These are phyloP conservation scores for Yamadazyma siamensis DNA, from an alignment of 1,139 yeast species.

Conservation along the genomic window DNA sequence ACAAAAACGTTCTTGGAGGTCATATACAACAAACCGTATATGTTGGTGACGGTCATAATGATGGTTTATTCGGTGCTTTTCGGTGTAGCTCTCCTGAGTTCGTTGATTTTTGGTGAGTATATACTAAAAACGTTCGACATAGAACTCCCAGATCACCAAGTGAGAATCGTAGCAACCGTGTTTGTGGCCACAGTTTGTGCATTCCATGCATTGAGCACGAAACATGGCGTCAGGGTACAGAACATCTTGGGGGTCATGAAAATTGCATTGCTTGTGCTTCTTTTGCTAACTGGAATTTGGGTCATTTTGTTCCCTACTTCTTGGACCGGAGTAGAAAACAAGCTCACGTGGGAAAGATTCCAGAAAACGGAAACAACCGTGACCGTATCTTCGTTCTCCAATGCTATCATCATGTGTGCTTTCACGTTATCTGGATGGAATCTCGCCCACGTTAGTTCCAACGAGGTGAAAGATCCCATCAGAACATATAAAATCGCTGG, in stretches of 20 bases:
- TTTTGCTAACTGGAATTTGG: conserved; percentile 50
- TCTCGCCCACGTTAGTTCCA: conserved; percentile 57
- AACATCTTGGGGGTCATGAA: conserved; percentile 57
- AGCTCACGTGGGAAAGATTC: conserved; percentile 33
- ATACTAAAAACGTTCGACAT: conserved; percentile 48
- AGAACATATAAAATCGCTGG: conserved; percentile 60
- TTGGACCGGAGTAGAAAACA: conserved; percentile 39
- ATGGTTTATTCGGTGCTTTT: conserved; percentile 56
- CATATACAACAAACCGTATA: conserved; percentile 56
- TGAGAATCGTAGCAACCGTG: conserved; percentile 42
- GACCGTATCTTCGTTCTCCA: conserved; percentile 45
- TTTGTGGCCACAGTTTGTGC: conserved; percentile 41
- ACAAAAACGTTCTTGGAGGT: conserved; percentile 67
- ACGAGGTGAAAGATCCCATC: conserved; percentile 58
- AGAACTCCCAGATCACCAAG: conserved; percentile 32
- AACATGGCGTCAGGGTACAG: conserved; percentile 52
- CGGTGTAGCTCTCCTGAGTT: conserved; percentile 64
- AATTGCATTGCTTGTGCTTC: conserved; percentile 42
- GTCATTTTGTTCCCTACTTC: conserved; percentile 42
- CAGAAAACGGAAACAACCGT: conserved; percentile 25
- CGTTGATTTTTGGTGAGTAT: conserved; percentile 72
- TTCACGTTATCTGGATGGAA: conserved; percentile 68
- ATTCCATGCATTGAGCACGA: conserved; percentile 53
- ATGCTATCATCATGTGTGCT: conserved; percentile 56
- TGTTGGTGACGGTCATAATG: conserved; percentile 58